Base-by-base conservation (phyloP, 1,284 basidiomycete genomes). In the Sporisorium iseilematis-ciliati region DNA sequence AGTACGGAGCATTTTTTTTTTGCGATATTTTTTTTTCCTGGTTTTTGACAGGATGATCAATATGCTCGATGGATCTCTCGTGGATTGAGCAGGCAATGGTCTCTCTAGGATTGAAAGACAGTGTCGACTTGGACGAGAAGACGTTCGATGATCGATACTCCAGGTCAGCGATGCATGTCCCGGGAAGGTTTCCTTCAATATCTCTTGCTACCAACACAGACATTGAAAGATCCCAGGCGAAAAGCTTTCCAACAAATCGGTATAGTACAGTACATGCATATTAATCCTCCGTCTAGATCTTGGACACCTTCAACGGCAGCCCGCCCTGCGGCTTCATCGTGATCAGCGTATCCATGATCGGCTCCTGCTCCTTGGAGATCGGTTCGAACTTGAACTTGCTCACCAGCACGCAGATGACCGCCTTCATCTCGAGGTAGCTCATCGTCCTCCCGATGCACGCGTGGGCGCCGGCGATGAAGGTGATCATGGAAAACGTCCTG, bases 401-500 rank as follows among this genome's bases (percentile, higher is more conserved):
- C 18, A 81, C 64, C n/a, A 81, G 45, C 23, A 75, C 61, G 65
- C 69, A 77, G 25, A 77, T 57, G 25, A 74, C 57, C 3, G 72
- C 70, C 65, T 80, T 79, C 65, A 81, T 75, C 68, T 81, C 79
- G 33, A 71, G 51, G 35, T 75, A 73, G 29, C 68, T 74, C 80
- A 80, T 82, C 12, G 72, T 74, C 12, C 72, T 55, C 20, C 79
- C 80, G 48, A 80, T 80, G 58, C 80, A 82, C 35, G 67, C 65
- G 51, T 82, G 80, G 4, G 78, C 66, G 29, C 80, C 80, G 5
- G 79, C 72, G 41, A 80, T 77, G 43, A 82, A 82, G 23, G 77
- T 78, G 33, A 80, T 62, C 61, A 81, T 65, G 18, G 65, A 71
- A 40, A 79, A 70, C 5, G 67, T 72, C 7, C 62, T 46, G 48